A percentile compares a stretch with the other conserved stretches of the same genome.
Conservation (phyloP, 257 asterid species). For the Gardenia jasminoides region DNA sequence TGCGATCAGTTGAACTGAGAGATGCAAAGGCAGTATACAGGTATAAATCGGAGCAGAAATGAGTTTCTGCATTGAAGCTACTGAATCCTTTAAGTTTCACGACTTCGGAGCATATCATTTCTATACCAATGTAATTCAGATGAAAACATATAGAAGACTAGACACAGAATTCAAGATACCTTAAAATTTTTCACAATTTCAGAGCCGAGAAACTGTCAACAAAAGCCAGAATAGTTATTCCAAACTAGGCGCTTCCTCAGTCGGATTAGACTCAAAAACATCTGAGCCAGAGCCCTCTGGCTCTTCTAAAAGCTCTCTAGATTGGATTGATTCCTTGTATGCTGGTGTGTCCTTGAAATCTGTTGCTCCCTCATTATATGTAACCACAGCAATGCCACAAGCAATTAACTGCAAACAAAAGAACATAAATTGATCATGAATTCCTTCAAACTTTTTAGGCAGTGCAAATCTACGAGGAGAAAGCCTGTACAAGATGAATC, state of each 20-base stretch:
- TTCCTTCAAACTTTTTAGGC: background rate
- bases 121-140: constrained; percentile 6
- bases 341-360: constrained; percentile 87
- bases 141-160: background rate
- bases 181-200: constrained; percentile 5
- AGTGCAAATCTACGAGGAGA: background rate
- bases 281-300: constrained; percentile 73
- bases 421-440: constrained; percentile 4
- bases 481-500: no score
- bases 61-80: background rate
- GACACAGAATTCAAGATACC: constrained; percentile 12
- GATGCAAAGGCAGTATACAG: background rate
- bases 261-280: constrained; percentile 90
- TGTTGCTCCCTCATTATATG: constrained; percentile 83
- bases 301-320: constrained; percentile 61
- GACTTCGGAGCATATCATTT: constrained; percentile 15
- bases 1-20: background rate
- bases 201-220: background rate
- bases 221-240: constrained; percentile 39
- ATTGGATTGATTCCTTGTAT: constrained; percentile 81
- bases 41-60: background rate
- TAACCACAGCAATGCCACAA: constrained; percentile 79
- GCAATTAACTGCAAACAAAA: constrained; percentile 54
- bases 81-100: constrained; percentile 1
- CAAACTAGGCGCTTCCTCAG: constrained; percentile 85